A percentile compares a stretch with the other conserved stretches of the same genome.
phyloP scores from a whole-genome alignment of 2,329 filamentous ascomycete genomes.

The Penicillium sp. region DNA sequence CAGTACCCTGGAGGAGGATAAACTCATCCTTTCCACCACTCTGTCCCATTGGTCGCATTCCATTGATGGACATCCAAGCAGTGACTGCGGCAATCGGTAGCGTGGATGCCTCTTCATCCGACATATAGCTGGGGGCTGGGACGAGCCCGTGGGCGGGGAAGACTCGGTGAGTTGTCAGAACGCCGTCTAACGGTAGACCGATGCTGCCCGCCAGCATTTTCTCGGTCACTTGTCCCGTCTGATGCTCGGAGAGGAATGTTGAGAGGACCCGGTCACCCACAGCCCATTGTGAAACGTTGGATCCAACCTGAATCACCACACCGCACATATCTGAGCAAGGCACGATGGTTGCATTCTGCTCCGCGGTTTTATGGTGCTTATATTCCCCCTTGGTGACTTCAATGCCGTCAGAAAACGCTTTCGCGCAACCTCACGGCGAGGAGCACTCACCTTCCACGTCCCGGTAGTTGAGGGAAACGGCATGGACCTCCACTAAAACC shows the following conservation, averaged over 20 bases:
- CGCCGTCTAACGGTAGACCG: slow-evolving; percentile 57
- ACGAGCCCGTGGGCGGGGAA: slow-evolving; percentile 43
- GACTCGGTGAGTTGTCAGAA: slow-evolving; percentile 44
- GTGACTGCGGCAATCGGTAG: slow-evolving; percentile 50
- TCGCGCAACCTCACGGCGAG: neutral
- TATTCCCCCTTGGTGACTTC: slow-evolving; percentile 65
- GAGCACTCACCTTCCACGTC: slow-evolving; percentile 42
- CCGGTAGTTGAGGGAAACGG: slow-evolving; percentile 56
- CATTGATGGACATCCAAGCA: slow-evolving; percentile 51
- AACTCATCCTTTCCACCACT: slow-evolving; percentile 48
- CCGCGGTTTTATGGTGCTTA: slow-evolving; percentile 60
- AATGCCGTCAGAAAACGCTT: neutral
- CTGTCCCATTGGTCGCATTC: slow-evolving; percentile 40
- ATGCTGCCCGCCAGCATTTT: slow-evolving; percentile 57
- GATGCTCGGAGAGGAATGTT: slow-evolving; percentile 56
- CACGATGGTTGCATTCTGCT: slow-evolving; percentile 48
- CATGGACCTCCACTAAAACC: slow-evolving; percentile 52
- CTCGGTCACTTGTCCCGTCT: slow-evolving; percentile 59
- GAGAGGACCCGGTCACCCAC: slow-evolving; percentile 65
- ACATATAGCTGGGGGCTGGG: slow-evolving; percentile 39
- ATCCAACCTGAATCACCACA: slow-evolving; percentile 52
- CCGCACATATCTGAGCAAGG: slow-evolving; percentile 72
- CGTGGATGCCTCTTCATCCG: slow-evolving; percentile 40
- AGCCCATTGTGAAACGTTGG: slow-evolving; percentile 49
- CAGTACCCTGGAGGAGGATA: slow-evolving; percentile 56